Evolutionary conservation across 2,329 filamentous ascomycete genomes (phyloP).

Genomic region (Alternaria panax): DNA sequence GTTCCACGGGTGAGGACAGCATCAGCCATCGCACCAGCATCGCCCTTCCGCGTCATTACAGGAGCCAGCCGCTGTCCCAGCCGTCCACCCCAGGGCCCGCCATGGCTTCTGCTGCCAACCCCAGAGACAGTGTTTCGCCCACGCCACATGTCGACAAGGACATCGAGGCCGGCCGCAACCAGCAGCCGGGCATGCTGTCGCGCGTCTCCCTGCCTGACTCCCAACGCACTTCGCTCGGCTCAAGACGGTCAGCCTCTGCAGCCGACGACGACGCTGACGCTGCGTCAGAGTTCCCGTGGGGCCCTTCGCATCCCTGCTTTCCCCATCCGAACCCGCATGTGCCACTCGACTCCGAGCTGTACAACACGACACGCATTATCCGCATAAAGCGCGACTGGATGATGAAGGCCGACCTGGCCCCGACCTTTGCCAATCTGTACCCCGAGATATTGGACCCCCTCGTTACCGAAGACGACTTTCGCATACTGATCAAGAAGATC

Average conservation of each 20-base stretch:
- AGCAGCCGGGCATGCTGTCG: conserved; percentile 11
- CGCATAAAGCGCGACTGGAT: conserved; percentile 93
- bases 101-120: conserved; percentile 33
- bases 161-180: conserved; percentile 31
- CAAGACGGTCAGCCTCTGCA: conserved; percentile 17
- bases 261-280: conserved; percentile 36
- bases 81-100: conserved; percentile 34
- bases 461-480: conserved; percentile 85
- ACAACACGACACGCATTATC: conserved; percentile 83
- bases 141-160: conserved; percentile 28
- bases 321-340: conserved; percentile 95
- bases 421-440: conserved; percentile 93
- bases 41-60: conserved; percentile 55
- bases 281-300: conserved; percentile 77
- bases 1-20: conserved; percentile 53
- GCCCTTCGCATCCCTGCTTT: conserved; percentile 90
- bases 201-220: conserved; percentile 41
- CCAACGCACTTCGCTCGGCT: conserved; percentile 38
- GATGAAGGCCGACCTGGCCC: conserved; percentile 84
- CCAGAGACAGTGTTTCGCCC: conserved; percentile 19
- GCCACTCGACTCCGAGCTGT: conserved; percentile 75
- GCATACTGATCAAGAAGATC: conserved; percentile 78
- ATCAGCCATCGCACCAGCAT: conserved; percentile 57
- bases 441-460: conserved; percentile 93
- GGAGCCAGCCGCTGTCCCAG: conserved; percentile 36